These are phyloP conservation scores for Veloboletus limbatus DNA, from an alignment of 1,284 basidiomycete genomes.

Conservation along the genomic window DNA sequence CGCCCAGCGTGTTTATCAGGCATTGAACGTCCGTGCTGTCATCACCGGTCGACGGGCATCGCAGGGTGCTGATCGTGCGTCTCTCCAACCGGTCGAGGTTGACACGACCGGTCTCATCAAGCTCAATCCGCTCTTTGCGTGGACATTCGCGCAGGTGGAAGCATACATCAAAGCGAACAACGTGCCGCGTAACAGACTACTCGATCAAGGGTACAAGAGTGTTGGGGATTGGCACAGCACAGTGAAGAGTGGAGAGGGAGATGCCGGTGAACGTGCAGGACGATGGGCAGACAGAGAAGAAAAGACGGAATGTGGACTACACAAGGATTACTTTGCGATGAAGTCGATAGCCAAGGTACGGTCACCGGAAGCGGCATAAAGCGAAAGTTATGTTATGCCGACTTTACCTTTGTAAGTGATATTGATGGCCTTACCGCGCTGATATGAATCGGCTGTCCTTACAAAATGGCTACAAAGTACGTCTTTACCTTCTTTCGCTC, in stretches of 20 bases:
- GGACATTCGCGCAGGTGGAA: conserved; percentile 87
- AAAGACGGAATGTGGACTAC: conserved; percentile 96
- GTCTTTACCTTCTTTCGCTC: background rate
- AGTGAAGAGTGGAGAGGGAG: conserved; percentile 63
- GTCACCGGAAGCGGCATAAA: too few relatives aligned
- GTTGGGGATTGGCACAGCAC: conserved; percentile 99
- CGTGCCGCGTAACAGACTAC: conserved; percentile 87
- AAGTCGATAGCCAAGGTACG: conserved; percentile 53
- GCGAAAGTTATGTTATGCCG: too few relatives aligned
- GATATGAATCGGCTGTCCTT: too few relatives aligned
- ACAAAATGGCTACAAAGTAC: too few relatives aligned
- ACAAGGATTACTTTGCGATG: conserved; percentile 81
- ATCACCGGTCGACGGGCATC: conserved; percentile 93
- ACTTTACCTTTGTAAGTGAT: too few relatives aligned
- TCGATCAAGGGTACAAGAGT: conserved; percentile 90
- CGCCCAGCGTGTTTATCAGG: conserved; percentile 83
- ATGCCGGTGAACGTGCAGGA: conserved; percentile 82
- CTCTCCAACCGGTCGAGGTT: conserved; percentile 84
- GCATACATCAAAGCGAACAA: conserved; percentile 81
- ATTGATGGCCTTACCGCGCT: too few relatives aligned
- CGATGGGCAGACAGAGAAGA: conserved; percentile 85
- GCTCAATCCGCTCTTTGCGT: conserved; percentile 91
- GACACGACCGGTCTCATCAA: conserved; percentile 93
- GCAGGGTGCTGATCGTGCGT: conserved; percentile 86
- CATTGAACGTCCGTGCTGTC: conserved; percentile 80